Base-by-base conservation (phyloP, 352 stramenopile genomes). In the Peronospora destructor region DNA sequence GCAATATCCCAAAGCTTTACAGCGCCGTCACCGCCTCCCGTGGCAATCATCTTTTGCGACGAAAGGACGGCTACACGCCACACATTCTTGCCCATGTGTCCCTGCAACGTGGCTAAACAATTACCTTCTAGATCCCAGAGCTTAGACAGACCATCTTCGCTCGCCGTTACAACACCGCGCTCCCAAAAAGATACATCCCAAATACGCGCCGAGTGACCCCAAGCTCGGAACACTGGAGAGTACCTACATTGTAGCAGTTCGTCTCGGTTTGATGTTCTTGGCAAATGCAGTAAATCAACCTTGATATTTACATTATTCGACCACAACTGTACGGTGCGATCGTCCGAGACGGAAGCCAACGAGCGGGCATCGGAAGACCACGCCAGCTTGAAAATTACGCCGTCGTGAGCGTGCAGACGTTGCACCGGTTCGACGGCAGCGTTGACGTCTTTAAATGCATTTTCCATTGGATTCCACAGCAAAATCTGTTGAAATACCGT, bases 401-500 rank as follows among this genome's bases (percentile, higher is more conserved):
- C 84, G 60, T 91, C 76, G 54, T 94, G 83, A 29, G 68, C 71
- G 58, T 91, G 80, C 16, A 94, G 63, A 1, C 75, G 71, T 64
- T 94, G 83, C 9, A 36, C 37, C 5, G 73, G 73, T 12, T 41
- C 43, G 23, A 79, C 36, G 19, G 64, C 61, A 26, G 50, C 23
- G 19, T 42, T 42, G 11, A 13, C 12, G 8, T 40, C 42, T 14
- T 49, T 37, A 21, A 53, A n/a, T 6, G 17, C n/a, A 17, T 57
- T 57, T 8, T 53, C 50, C 56, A 57, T 55, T 7, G 78, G 66
- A 44, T 75, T 68, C 84, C 84, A 94, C 33, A 94, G 47, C 45
- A 94, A 56, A 42, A 94, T 86, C 35, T 91, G 78, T 61, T 92
- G 84, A 48, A 91, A 93, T 4, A 94, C 82, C 0, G 84, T 94